Conservation (phyloP, 2,329 filamentous ascomycete genomes). For the Neonectria faginata region DNA sequence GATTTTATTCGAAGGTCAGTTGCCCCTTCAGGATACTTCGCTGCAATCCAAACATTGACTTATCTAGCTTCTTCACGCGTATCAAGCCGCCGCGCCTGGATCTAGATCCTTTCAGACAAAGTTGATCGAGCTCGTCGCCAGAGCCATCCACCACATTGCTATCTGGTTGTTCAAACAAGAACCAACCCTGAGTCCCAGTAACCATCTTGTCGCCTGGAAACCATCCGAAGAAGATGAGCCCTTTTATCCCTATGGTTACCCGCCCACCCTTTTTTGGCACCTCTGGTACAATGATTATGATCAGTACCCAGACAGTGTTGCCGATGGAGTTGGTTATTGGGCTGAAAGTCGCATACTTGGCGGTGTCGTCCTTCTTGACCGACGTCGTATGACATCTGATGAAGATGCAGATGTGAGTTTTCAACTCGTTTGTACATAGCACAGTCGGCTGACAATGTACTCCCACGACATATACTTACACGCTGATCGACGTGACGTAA, state of each 20-base stretch:
- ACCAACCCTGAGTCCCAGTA: slow-evolving; percentile 38
- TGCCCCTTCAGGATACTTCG: too few relatives aligned
- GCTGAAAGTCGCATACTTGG: slow-evolving; percentile 32
- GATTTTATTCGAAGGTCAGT: slow-evolving; percentile 32
- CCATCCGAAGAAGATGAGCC: slow-evolving; percentile 33
- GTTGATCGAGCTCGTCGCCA: slow-evolving; percentile 49
- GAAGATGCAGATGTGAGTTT: not conserved
- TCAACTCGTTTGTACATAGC: not conserved
- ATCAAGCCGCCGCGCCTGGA: slow-evolving; percentile 36
- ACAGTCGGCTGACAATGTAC: slow-evolving; percentile 10
- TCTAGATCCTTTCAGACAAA: slow-evolving; percentile 45
- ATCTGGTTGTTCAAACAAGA: slow-evolving; percentile 40
- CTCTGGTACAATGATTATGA: slow-evolving; percentile 25
- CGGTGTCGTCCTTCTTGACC: slow-evolving; percentile 27
- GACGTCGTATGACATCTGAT: slow-evolving; percentile 22
- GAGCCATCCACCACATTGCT: slow-evolving; percentile 48
- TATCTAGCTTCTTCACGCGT: slow-evolving; percentile 41
- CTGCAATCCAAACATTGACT: not conserved
- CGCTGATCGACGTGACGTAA: slow-evolving; percentile 28
- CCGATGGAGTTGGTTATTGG: slow-evolving; percentile 30
- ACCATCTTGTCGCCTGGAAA: slow-evolving; percentile 38
- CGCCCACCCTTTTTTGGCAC: slow-evolving; percentile 47
- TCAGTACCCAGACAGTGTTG: slow-evolving; percentile 24
- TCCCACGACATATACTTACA: slow-evolving; percentile 40
- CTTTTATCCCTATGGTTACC: slow-evolving; percentile 24